Evolutionary conservation across 805 yeast species (phyloP), one percentile per base, ranked within the genome.

Genomic region (Hanseniaspora hatyaiensis): DNA sequence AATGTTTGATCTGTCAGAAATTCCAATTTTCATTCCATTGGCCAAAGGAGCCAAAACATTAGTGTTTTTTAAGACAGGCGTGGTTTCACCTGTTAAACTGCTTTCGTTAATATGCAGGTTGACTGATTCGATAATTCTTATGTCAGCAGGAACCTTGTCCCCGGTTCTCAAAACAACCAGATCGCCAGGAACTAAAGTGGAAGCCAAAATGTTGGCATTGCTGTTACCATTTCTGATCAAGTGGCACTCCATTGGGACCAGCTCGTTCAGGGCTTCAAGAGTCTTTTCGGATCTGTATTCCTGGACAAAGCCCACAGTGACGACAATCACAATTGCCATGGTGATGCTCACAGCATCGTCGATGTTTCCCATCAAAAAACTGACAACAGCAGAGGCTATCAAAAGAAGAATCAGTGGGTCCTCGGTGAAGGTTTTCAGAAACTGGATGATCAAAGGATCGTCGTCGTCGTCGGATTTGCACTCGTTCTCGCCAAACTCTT

Each of bases 161-260:
- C 99, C 99, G 46, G 87, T 88, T 37, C 79, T 65, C 56, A 92
- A 84, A 55, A 80, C 82, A 33, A 92, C 94, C 57, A 92, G 65
- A 63, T 92, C 99, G 51, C 99, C 99, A 4, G 98, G 97, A 19
- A 92, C 99, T 51, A 92, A 73, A 36, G 75, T 74, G 0, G 88
- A 74, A 0, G 98, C 98, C 52, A 89, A 67, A 6, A 84, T 86
- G 36, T 42, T 42, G n/a, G 82, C 77, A 44, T 82, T 80, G 8
- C 84, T 76, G 51, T 76, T 72, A 11, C 87, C 88, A 56, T 76
- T 79, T 63, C 99, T 74, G 9, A 94, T 81, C 42, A 92, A 72
- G 61, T 89, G 92, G 31, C 96, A 94, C 60, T 82, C 86, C n/a
- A 94, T 96, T 2, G 99, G 99, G 6, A 92, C 96, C 55, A 92